Evolutionary conservation across 2,329 filamentous ascomycete species (phyloP).

Genomic region (Fusarium stilboides): DNA sequence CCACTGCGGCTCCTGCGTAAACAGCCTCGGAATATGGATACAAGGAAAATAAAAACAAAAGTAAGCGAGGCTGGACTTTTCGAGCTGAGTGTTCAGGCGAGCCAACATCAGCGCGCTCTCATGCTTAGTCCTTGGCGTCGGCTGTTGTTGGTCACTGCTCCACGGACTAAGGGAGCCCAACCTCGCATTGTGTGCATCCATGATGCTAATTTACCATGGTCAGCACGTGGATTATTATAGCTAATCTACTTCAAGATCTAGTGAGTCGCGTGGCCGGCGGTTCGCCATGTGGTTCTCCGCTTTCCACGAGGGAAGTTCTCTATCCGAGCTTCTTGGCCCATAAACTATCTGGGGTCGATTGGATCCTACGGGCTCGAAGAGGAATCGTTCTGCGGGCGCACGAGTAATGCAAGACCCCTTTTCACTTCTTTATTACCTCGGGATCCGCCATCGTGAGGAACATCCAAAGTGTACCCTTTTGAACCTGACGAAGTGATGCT

Average conservation of each 20-base stretch:
- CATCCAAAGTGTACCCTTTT: slow-evolving; percentile 1
- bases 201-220: slow-evolving; percentile 12
- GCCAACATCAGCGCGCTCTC: not conserved
- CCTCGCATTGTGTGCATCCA: not conserved
- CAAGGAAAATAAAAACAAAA: not conserved
- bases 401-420: slow-evolving; percentile 42
- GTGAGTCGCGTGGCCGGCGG: slow-evolving; percentile 31
- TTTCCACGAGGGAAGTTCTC: slow-evolving; percentile 20
- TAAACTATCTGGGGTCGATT: slow-evolving; percentile 1
- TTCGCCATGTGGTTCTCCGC: slow-evolving; percentile 39
- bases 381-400: slow-evolving; percentile 20
- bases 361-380: slow-evolving; percentile 14
- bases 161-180: slow-evolving; percentile 18
- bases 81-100: slow-evolving; percentile 27
- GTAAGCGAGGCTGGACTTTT: slow-evolving; percentile 10
- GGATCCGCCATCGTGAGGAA: slow-evolving; percentile 9
- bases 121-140: not conserved
- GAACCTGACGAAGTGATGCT: slow-evolving; percentile 23
- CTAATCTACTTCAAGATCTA: slow-evolving; percentile 37
- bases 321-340: not conserved
- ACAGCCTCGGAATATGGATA: not conserved
- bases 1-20: not conserved
- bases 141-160: not conserved
- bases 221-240: slow-evolving; percentile 24
- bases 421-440: slow-evolving; percentile 36